Conservation (phyloP, 768 basidiomycete species). For the Peribolospora baueri region DNA sequence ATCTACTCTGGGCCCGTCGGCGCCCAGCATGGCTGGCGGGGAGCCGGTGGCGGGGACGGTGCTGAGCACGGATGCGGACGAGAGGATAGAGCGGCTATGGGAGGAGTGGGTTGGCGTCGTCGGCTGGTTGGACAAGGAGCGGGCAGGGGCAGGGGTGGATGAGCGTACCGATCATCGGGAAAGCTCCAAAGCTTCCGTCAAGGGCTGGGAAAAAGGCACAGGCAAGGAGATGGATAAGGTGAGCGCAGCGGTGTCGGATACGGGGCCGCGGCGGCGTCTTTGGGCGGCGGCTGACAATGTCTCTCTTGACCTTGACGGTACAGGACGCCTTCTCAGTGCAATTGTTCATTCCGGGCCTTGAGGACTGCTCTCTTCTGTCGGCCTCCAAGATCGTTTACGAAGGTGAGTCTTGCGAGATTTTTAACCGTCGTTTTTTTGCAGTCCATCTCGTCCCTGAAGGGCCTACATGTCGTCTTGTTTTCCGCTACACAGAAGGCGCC, state of each 20-base stretch:
- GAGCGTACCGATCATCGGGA: background rate
- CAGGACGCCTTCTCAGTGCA: too few relatives aligned
- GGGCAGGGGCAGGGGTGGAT: background rate
- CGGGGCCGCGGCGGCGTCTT: slow-evolving; percentile 17
- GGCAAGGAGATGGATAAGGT: background rate
- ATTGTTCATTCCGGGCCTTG: too few relatives aligned
- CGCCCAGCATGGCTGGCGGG: background rate
- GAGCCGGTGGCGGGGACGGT: slow-evolving; percentile 12
- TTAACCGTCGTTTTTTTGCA: background rate
- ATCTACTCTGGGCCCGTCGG: too few relatives aligned
- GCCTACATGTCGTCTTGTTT: background rate
- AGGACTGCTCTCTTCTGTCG: too few relatives aligned
- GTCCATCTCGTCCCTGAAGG: background rate
- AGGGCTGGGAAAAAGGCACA: too few relatives aligned
- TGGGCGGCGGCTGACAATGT: too few relatives aligned
- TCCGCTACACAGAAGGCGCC: slow-evolving; percentile 46
- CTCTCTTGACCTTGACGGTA: too few relatives aligned
- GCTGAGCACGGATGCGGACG: slow-evolving; percentile 61
- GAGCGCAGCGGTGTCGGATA: background rate
- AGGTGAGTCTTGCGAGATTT: slow-evolving; percentile 23
- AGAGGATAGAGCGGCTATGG: slow-evolving; percentile 60
- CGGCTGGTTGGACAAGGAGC: background rate
- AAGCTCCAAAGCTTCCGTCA: too few relatives aligned
- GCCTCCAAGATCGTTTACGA: slow-evolving; percentile 17
- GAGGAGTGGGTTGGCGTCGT: slow-evolving; percentile 34